Evolutionary conservation across 257 asterid species (phyloP).

Genomic region (Solanum medicagineum): DNA sequence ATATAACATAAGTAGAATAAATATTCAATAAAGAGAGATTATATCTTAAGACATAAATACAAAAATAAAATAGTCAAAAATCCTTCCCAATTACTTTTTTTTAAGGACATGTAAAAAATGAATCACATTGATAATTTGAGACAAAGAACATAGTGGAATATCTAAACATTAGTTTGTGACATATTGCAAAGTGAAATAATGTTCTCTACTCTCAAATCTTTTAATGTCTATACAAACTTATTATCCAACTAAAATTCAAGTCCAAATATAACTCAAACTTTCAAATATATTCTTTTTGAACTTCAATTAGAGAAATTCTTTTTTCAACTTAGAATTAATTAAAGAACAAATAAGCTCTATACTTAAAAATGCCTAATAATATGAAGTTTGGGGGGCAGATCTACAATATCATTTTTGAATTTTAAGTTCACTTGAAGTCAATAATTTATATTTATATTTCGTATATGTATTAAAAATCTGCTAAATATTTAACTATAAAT

Average conservation of each 20-base stretch:
- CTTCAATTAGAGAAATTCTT: background rate
- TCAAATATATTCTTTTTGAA: background rate
- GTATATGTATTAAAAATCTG: too few species aligned
- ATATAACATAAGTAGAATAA: too few species aligned
- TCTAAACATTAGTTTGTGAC: background rate
- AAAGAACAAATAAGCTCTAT: background rate
- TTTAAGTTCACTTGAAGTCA: too few species aligned
- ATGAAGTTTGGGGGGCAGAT: background rate
- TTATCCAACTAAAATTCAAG: background rate
- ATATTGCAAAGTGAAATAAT: background rate
- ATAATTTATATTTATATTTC: too few species aligned
- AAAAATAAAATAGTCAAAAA: too few species aligned
- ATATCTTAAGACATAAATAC: too few species aligned
- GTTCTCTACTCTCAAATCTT: background rate
- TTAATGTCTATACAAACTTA: background rate
- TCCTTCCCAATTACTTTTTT: too few species aligned
- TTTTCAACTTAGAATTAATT: background rate
- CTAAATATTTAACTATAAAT: too few species aligned
- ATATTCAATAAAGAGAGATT: too few species aligned
- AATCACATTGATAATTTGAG: background rate
- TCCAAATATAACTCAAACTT: background rate
- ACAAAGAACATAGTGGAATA: background rate
- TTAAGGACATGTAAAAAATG: too few species aligned
- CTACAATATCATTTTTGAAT: background rate
- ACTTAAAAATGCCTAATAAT: background rate